Percentiles rank a stretch among this genome's conserved stretches.
These are phyloP conservation scores for Boletus semigastroideus DNA, from an alignment of 1,284 basidiomycete species.

Conservation along the genomic window DNA sequence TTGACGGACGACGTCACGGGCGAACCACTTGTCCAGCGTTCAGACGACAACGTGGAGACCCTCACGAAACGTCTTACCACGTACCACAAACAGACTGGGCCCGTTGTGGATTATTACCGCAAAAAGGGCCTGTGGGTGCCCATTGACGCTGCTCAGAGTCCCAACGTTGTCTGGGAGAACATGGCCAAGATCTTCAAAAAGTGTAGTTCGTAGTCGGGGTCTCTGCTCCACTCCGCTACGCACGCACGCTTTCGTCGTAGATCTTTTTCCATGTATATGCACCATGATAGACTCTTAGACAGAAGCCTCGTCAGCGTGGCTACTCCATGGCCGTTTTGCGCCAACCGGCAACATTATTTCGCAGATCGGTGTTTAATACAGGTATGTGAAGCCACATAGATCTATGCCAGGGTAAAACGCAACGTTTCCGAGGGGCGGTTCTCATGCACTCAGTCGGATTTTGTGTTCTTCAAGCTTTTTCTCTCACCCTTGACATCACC, in stretches of 20 bases:
- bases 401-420: constrained; percentile 9
- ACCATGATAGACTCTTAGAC: constrained; percentile 22
- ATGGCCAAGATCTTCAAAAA: constrained; percentile 60
- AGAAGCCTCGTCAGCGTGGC: constrained; percentile 4
- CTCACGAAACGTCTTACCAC: constrained; percentile 84
- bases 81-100: constrained; percentile 92
- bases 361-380: constrained; percentile 12
- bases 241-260: constrained; percentile 15
- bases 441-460: constrained; percentile 44
- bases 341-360: constrained; percentile 4
- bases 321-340: neutral
- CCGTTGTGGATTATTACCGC: constrained; percentile 98
- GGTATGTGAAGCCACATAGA: constrained; percentile 22
- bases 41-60: constrained; percentile 93
- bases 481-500: constrained; percentile 56
- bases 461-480: constrained; percentile 48
- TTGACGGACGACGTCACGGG: constrained; percentile 95
- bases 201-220: constrained; percentile 18
- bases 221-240: neutral
- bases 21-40: constrained; percentile 91
- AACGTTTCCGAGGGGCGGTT: constrained; percentile 4
- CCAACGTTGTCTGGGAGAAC: constrained; percentile 88
- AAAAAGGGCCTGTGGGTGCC: constrained; percentile 85
- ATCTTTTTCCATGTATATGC: constrained; percentile 29
- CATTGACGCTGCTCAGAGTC: constrained; percentile 92